Conservation (phyloP, 441 rosid species). For the Macaranga tanarius region DNA sequence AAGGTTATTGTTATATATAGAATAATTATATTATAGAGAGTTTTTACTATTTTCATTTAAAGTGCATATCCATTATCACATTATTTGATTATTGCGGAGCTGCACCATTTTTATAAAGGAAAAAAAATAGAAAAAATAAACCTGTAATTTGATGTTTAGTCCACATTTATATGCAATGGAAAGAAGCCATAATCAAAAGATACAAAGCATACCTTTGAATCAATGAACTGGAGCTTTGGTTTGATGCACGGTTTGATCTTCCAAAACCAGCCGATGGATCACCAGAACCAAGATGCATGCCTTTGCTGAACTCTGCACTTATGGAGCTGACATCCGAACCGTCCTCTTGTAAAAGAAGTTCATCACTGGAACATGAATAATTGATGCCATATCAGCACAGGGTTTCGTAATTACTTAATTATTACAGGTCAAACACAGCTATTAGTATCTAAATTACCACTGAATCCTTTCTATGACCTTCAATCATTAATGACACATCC, state of each 20-base stretch:
- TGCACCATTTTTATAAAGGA: constrained; percentile 7
- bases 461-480: background rate
- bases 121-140: background rate
- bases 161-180: constrained; percentile 3
- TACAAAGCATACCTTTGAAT: constrained; percentile 57
- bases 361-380: constrained; percentile 64
- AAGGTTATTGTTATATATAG: no score
- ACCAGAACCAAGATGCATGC: constrained; percentile 65
- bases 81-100: constrained; percentile 13
- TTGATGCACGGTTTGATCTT: constrained; percentile 42
- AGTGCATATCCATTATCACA: background rate
- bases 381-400: constrained; percentile 7
- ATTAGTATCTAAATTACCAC: background rate
- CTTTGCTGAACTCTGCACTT: constrained; percentile 64
- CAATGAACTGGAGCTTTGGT: constrained; percentile 47
- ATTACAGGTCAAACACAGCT: background rate
- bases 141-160: background rate
- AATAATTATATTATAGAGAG: no score
- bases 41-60: background rate
- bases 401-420: background rate
- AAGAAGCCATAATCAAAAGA: background rate
- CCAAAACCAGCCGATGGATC: constrained; percentile 47
- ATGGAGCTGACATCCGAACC: constrained; percentile 54
- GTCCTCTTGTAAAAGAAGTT: constrained; percentile 91
- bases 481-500: background rate